A percentile compares a stretch with the other conserved stretches of the same genome.
Conservation (phyloP, 2,329 filamentous ascomycete genomes). For the Aspergillus thermomutatus region DNA sequence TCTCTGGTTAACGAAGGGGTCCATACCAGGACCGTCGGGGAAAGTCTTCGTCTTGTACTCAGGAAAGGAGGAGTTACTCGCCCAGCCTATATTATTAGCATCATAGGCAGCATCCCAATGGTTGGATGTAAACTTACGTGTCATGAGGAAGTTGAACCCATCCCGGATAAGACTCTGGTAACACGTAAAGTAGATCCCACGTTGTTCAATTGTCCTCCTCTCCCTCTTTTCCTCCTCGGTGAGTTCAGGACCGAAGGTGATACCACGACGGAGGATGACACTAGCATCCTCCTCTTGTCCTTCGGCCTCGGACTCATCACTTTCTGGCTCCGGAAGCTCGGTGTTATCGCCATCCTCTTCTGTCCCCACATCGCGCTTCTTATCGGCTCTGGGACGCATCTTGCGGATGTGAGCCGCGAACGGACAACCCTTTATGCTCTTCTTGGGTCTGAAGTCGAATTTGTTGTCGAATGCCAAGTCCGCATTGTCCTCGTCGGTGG, state of each 20-base stretch:
- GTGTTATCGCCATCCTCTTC: slow-evolving; percentile 8
- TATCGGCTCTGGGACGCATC: slow-evolving; percentile 43
- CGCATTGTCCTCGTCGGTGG: slow-evolving; percentile 29
- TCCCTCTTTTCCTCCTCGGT: slow-evolving; percentile 30
- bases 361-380: slow-evolving; percentile 3
- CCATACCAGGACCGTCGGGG: slow-evolving; percentile 15
- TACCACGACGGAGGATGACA: slow-evolving; percentile 46
- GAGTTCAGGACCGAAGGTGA: slow-evolving; percentile 43
- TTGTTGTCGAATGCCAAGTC: slow-evolving; percentile 35
- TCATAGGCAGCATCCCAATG: not conserved
- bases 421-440: slow-evolving; percentile 38
- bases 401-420: slow-evolving; percentile 49
- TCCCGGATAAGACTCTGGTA: slow-evolving; percentile 44
- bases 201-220: slow-evolving; percentile 30
- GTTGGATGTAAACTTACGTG: slow-evolving; percentile 12
- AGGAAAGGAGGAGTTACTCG: slow-evolving; percentile 18
- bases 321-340: slow-evolving; percentile 1
- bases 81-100: slow-evolving; percentile 17
- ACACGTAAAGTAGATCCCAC: slow-evolving; percentile 46
- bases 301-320: not conserved
- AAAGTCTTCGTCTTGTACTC: slow-evolving; percentile 8
- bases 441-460: slow-evolving; percentile 35
- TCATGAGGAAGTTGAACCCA: slow-evolving; percentile 35
- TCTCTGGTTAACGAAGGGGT: slow-evolving; percentile 19
- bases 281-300: slow-evolving; percentile 8